Base-by-base conservation (phyloP, 495 filamentous ascomycete species). In the Aspergillus nanangensis region DNA sequence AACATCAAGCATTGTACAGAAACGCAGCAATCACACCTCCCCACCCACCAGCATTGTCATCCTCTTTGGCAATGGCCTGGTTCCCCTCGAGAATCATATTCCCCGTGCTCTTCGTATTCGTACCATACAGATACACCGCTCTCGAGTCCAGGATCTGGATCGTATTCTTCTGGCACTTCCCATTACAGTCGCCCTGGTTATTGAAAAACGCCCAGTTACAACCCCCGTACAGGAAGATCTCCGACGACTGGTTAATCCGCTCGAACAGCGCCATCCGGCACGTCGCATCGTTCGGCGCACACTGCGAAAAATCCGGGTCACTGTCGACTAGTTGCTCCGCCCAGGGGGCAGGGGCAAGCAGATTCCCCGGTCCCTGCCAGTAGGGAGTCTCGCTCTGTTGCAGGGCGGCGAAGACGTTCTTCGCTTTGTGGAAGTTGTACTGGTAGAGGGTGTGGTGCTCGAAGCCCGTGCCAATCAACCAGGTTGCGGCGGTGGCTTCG, bases 121-220 rank as follows among this genome's bases (percentile, higher is more conserved):
- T 51, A 4, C 66, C 67, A 43, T 70, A 77, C 53, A 68, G 66
- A 39, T 61, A 68, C 21, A 70, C 40, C 11, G 45, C 34, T 11
- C 51, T 47, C 8, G 68, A 61, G n/a, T 55, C 57, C 13, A 50
- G 21, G 9, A 74, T 54, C 10, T 57, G 64, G 40, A 67, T 60
- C 47, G 65, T 63, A 36, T 76, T 75, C 33, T 51, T 55, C 56
- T 76, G 72, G 37, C 74, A 77, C 11, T 69, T 61, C 3, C 60
- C 55, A 31, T 52, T 51, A 45, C 69, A 76, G 5, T 60, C 48
- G 3, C 57, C 62, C n/a, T 55, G 57, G 17, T 58, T 57, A 52
- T 78, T 73, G 53, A 72, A 78, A 38, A 78, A 80, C 0, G 57
- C 63, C 76, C 77, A 80, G 41, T 76, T 63, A 15, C 63, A 72